Evolutionary conservation across 2,329 filamentous ascomycete genomes (phyloP).

Genomic region (Colletotrichum kahawae): DNA sequence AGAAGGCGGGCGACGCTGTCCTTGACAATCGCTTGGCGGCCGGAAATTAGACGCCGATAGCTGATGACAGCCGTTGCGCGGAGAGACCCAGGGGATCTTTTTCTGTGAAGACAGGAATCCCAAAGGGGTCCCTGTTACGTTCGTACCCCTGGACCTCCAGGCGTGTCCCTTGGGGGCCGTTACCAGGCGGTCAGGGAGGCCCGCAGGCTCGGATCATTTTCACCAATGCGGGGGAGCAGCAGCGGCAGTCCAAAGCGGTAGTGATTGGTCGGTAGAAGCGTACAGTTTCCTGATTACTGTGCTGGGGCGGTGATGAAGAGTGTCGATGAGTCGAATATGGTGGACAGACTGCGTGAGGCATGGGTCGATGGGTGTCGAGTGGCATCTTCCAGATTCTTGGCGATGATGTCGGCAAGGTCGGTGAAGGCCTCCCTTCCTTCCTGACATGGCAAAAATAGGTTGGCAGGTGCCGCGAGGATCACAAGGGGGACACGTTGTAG

Average conservation of each 20-base stretch:
- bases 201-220: not conserved
- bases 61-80: not conserved
- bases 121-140: not conserved
- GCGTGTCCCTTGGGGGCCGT: not conserved
- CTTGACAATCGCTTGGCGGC: not conserved
- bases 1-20: not conserved
- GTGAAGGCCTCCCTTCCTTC: not conserved
- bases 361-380: not conserved
- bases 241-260: not conserved
- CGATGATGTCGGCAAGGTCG: not conserved
- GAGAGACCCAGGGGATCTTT: not conserved
- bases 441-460: not conserved
- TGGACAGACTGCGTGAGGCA: not conserved
- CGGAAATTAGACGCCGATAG: not conserved
- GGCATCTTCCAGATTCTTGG: not conserved
- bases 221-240: not conserved
- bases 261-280: not conserved
- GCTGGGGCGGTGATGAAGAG: not conserved
- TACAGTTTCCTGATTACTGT: not conserved
- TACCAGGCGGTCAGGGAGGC: not conserved
- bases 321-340: not conserved
- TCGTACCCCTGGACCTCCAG: not conserved
- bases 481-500: not conserved
- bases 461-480: not conserved
- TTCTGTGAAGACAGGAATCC: not conserved